Evolutionary conservation across 345 rosid genomes (phyloP).

Genomic region (Draba incana): DNA sequence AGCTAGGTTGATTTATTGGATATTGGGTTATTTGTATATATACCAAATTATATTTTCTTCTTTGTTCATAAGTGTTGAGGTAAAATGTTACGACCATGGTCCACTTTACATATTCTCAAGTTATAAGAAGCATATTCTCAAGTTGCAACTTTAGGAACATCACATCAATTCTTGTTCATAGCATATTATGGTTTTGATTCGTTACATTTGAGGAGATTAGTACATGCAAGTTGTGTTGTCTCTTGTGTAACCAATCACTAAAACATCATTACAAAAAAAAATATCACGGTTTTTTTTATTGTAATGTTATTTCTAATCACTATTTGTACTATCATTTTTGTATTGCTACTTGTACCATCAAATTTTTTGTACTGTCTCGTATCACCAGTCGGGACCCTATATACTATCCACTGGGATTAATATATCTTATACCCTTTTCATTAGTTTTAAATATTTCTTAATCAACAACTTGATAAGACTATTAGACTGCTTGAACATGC

Average conservation of each 20-base stretch:
- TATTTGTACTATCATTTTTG: too few species aligned
- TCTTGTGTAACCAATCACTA: too few species aligned
- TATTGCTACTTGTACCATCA: too few species aligned
- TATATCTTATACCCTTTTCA: background rate
- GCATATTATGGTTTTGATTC: too few species aligned
- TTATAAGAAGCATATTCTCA: conserved; percentile 27
- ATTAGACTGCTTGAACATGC: background rate
- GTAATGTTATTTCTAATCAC: too few species aligned
- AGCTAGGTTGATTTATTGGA: background rate
- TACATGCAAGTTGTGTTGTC: too few species aligned
- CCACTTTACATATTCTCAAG: background rate
- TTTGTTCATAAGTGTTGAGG: background rate
- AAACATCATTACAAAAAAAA: too few species aligned
- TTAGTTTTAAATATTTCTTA: background rate
- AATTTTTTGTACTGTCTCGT: too few species aligned
- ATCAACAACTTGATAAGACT: background rate
- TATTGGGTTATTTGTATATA: background rate
- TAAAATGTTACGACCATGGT: conserved; percentile 18
- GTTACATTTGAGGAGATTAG: too few species aligned
- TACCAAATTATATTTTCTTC: background rate
- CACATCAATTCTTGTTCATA: conserved; percentile 12
- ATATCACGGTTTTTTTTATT: too few species aligned
- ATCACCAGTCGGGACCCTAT: too few species aligned
- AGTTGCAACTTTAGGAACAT: conserved; percentile 26
- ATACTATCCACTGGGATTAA: background rate